These are phyloP conservation scores for Tuber calosporum DNA, from an alignment of 495 filamentous ascomycete genomes.

Conservation along the genomic window DNA sequence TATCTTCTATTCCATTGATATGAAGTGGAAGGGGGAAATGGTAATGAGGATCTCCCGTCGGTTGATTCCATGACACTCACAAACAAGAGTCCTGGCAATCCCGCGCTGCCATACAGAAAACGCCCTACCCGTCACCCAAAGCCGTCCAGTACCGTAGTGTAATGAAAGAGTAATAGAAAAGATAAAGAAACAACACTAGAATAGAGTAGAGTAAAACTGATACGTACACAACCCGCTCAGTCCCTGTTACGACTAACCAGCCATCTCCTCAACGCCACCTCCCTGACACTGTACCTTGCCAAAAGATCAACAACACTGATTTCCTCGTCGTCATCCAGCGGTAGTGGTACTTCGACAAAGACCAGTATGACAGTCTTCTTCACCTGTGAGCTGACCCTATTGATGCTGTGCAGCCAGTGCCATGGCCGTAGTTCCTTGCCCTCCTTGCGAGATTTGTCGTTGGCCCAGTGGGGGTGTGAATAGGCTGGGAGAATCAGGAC, in stretches of 20 bases:
- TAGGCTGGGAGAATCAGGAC: slow-evolving; percentile 78
- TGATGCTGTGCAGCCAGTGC: slow-evolving; percentile 89
- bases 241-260: slow-evolving; percentile 70
- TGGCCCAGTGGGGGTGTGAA: slow-evolving; percentile 63
- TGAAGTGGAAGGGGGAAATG: not conserved
- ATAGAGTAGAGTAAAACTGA: not conserved
- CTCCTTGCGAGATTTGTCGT: slow-evolving; percentile 44
- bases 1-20: not conserved
- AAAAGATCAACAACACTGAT: slow-evolving; percentile 58
- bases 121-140: slow-evolving; percentile 15
- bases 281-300: slow-evolving; percentile 67
- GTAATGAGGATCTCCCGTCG: not conserved
- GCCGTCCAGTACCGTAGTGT: slow-evolving; percentile 10
- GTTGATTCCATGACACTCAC: not conserved
- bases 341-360: slow-evolving; percentile 86
- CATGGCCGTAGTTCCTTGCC: slow-evolving; percentile 53
- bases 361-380: slow-evolving; percentile 78
- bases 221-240: slow-evolving; percentile 39
- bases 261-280: slow-evolving; percentile 76
- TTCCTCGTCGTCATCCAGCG: slow-evolving; percentile 47
- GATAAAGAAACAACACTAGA: not conserved
- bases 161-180: slow-evolving; percentile 21
- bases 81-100: not conserved
- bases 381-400: slow-evolving; percentile 82
- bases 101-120: not conserved